Percentiles rank a stretch among this genome's conserved stretches.
Evolutionary conservation across 192 early-diverging fungal species (phyloP).

Genomic region (Backusella parvicylindrica): DNA sequence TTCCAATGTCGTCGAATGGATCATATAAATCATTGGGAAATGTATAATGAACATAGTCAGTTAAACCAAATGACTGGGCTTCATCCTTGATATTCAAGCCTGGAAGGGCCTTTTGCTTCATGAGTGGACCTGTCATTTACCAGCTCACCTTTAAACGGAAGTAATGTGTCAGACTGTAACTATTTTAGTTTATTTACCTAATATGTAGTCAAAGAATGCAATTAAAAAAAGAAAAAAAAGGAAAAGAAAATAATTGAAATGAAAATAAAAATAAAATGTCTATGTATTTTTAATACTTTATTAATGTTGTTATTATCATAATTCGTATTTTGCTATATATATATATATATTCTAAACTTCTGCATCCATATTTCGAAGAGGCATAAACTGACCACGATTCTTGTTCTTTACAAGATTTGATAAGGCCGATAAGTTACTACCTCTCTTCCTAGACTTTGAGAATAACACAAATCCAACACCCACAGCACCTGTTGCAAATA

Average conservation of each 20-base stretch:
- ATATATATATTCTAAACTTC: slow-evolving; percentile 2
- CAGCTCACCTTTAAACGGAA: background rate
- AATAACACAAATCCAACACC: slow-evolving; percentile 17
- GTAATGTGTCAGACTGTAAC: background rate
- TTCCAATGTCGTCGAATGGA: background rate
- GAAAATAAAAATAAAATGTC: background rate
- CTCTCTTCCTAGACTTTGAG: background rate
- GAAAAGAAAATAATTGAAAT: background rate
- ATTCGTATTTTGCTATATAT: background rate
- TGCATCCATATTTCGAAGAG: slow-evolving; percentile 25
- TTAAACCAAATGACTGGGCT: background rate
- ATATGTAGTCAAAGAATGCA: background rate
- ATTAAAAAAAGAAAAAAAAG: background rate
- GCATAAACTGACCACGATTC: slow-evolving; percentile 25
- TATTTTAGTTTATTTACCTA: background rate
- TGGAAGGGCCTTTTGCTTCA: background rate
- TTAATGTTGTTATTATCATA: background rate
- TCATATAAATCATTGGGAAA: background rate
- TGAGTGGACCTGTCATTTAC: background rate
- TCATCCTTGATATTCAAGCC: background rate
- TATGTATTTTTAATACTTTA: background rate
- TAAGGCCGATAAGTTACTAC: slow-evolving; percentile 13
- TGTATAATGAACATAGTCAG: background rate
- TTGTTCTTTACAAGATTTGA: slow-evolving; percentile 18
- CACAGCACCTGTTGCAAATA: background rate